A percentile compares a stretch with the other conserved stretches of the same genome.
phyloP scores from a whole-genome alignment of 2,329 filamentous ascomycete genomes.

The Aureobasidium leucospermi region DNA sequence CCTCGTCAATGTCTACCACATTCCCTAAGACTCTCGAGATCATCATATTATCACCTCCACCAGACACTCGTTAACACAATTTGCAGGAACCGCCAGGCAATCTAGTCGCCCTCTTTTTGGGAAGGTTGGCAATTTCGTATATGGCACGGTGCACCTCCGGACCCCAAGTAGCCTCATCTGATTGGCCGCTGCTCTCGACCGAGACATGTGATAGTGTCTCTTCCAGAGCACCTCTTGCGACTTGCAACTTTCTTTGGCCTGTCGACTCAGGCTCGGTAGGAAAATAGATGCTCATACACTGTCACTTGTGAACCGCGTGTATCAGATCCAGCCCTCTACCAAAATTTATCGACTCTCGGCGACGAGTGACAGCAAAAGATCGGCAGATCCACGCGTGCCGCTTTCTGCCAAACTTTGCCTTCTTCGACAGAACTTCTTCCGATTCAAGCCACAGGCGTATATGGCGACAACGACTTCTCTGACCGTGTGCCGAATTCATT shows the following conservation, averaged over 20 bases:
- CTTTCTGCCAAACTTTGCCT: slow-evolving; percentile 3
- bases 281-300: neutral
- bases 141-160: neutral
- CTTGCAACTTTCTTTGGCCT: neutral
- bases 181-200: neutral
- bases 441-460: neutral
- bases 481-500: neutral
- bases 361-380: slow-evolving; percentile 1
- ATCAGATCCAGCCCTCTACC: slow-evolving; percentile 10
- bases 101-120: slow-evolving; percentile 8
- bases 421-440: neutral
- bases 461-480: neutral
- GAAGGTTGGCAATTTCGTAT: neutral
- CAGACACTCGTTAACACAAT: neutral
- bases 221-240: neutral
- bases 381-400: slow-evolving; percentile 1
- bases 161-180: neutral
- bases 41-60: slow-evolving; percentile 2
- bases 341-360: neutral
- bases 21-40: neutral
- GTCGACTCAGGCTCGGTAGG: neutral
- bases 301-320: slow-evolving; percentile 1
- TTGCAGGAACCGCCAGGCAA: slow-evolving; percentile 1
- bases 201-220: neutral
- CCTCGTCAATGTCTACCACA: neutral